Base-by-base conservation (phyloP, 2,329 filamentous ascomycete genomes). In the Pezicula carpinea region DNA sequence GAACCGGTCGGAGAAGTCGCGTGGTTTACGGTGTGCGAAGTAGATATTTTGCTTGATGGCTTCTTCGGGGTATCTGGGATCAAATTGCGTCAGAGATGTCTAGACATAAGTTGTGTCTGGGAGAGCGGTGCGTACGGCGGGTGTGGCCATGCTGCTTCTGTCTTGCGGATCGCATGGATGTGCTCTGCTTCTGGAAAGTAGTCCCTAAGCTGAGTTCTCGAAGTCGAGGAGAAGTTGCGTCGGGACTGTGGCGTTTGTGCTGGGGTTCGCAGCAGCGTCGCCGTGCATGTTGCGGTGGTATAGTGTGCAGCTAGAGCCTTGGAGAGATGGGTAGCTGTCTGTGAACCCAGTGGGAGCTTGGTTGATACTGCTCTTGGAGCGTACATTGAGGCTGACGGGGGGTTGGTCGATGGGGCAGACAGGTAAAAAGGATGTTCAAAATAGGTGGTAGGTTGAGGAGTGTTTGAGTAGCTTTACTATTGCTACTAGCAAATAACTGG, bases 11-110 rank as follows among this genome's bases (percentile, higher is more conserved):
- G 89, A 86, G 61, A 80, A 75, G 11, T 80, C 85, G 59, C 81
- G 76, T 2, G 87, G 81, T 55, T 83, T 66, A 19, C 92, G 85
- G 63, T 97, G 92, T 18, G 85, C 89, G 3, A 92, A 80, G 39
- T 75, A 72, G 42, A 97, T 79, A 17, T 68, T 80, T 18, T 66
- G 63, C 19, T 78, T 72, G 86, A 97, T 93, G 64, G 96, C 85
- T 52, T 86, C 75, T 61, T 86, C 77, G 22, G 85, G 87, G 66
- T 88, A 95, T 50, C 83, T 76, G 51, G 23, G 22, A 15, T 39
- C n/a, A 14, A 42, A 36, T 42, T 48, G 38, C 19, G 26, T 38
- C n/a, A 46, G 22, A 1, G 10, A 33, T 54, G 11, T 34, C 4
- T 17, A 35, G n/a, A 19, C 4, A n/a, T 35, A 13, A 33, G 38